Evolutionary conservation across 495 filamentous ascomycete genomes (phyloP).

Genomic region (Cryomyces minteri): DNA sequence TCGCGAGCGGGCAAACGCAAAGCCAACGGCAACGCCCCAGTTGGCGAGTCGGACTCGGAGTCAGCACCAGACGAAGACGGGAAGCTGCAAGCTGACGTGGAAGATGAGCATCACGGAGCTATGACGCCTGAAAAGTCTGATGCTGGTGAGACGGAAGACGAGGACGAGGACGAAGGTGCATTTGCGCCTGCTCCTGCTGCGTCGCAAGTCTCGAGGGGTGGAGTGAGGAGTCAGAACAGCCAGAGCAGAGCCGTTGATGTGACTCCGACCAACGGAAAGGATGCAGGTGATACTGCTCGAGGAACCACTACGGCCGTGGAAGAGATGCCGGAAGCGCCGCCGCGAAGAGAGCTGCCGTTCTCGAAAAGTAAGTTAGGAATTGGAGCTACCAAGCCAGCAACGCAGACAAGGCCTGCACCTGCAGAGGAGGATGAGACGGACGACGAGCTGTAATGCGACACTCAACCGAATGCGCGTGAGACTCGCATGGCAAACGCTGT

Average conservation of each 20-base stretch:
- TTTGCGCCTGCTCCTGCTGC: background rate
- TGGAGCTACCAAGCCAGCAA: conserved; percentile 2
- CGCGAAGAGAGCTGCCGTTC: conserved; percentile 10
- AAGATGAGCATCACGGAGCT: conserved; percentile 1
- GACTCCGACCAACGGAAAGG: background rate
- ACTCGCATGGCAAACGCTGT: no score
- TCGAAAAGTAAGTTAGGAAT: conserved; percentile 1
- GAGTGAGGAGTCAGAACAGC: background rate
- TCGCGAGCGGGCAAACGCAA: conserved; percentile 16
- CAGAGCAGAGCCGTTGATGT: background rate
- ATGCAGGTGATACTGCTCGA: background rate
- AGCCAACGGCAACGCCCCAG: conserved; percentile 5
- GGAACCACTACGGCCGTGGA: background rate
- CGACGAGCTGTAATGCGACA: conserved; percentile 8
- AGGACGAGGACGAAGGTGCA: conserved; percentile 4
- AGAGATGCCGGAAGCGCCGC: background rate
- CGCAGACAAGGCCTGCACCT: background rate
- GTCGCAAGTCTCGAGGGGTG: background rate
- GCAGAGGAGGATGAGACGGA: conserved; percentile 12
- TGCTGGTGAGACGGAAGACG: conserved; percentile 14
- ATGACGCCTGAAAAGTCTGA: conserved; percentile 5
- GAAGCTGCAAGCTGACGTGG: conserved; percentile 1
- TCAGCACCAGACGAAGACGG: conserved; percentile 7
- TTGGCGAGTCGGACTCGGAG: conserved; percentile 8
- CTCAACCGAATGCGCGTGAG: no score